Percentiles rank a stretch among this genome's conserved stretches.
Conservation (phyloP, 2,329 filamentous ascomycete species). For the Simplicillium aogashimaense region DNA sequence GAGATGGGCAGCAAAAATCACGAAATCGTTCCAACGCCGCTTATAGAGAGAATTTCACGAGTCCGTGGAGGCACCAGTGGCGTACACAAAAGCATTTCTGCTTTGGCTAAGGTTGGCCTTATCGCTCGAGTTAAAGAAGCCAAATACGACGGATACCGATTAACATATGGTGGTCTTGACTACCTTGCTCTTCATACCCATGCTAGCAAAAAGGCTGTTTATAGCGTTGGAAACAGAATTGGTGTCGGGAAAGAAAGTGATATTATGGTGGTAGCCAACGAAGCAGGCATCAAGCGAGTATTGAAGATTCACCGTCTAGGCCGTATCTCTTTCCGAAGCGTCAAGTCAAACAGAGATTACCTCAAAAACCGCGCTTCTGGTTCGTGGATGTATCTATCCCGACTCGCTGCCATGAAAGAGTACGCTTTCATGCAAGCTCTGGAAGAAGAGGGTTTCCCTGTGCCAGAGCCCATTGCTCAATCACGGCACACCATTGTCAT, state of each 20-base stretch:
- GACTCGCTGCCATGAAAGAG: conserved; percentile 87
- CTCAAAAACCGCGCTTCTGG: conserved; percentile 68
- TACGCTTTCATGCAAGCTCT: conserved; percentile 90
- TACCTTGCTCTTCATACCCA: conserved; percentile 94
- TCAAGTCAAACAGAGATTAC: conserved; percentile 94
- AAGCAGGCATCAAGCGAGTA: conserved; percentile 66
- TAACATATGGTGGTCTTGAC: conserved; percentile 94
- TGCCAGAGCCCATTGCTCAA: conserved; percentile 80
- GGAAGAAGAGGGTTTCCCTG: conserved; percentile 73
- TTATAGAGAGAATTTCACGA: conserved; percentile 78
- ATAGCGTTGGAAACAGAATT: conserved; percentile 88
- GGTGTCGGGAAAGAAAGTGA: conserved; percentile 97
- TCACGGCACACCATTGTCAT: conserved; percentile 95
- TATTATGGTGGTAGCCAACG: conserved; percentile 84
- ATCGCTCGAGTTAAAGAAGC: conserved; percentile 92
- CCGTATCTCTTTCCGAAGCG: conserved; percentile 91
- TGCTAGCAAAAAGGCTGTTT: conserved; percentile 68
- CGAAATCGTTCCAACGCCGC: conserved; percentile 83
- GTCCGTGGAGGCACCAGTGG: conserved; percentile 68
- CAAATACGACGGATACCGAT: conserved; percentile 92
- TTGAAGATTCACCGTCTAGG: conserved; percentile 95
- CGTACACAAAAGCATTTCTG: conserved; percentile 80
- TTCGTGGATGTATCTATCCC: conserved; percentile 97
- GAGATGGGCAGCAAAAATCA: conserved; percentile 94
- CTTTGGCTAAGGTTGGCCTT: conserved; percentile 81